These are phyloP conservation scores for Rhizophagus prolifer DNA, from an alignment of 192 early-diverging fungal species.

Conservation along the genomic window DNA sequence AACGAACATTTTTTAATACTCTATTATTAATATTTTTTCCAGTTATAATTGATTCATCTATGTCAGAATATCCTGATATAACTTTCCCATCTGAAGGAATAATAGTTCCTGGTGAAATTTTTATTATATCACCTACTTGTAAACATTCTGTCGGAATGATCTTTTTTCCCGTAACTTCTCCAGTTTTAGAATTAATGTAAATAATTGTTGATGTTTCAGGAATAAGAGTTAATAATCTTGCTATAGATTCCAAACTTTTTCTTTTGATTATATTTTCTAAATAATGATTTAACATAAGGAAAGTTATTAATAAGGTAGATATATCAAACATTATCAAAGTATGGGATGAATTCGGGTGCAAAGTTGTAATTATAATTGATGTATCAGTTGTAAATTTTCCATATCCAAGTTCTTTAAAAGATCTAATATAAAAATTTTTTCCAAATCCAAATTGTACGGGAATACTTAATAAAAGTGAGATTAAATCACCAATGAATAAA, in stretches of 20 bases:
- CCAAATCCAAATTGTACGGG: constrained; percentile 93
- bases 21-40: constrained; percentile 72
- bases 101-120: constrained; percentile 88
- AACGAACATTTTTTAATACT: constrained; percentile 57
- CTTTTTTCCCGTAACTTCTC: constrained; percentile 56
- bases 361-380: constrained; percentile 79
- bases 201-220: constrained; percentile 71
- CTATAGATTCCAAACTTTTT: constrained; percentile 81
- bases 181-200: constrained; percentile 41
- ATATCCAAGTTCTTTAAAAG: constrained; percentile 77
- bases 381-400: constrained; percentile 94
- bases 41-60: constrained; percentile 94
- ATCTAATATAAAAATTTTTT: constrained; percentile 68
- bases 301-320: constrained; percentile 83
- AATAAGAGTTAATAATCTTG: constrained; percentile 81
- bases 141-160: constrained; percentile 83
- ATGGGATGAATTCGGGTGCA: constrained; percentile 44
- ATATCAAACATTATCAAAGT: constrained; percentile 94
- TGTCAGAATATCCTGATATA: constrained; percentile 65
- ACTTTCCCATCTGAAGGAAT: constrained; percentile 89
- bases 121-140: constrained; percentile 79
- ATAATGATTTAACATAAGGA: constrained; percentile 87
- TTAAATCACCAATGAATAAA: constrained; percentile 62
- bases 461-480: constrained; percentile 74
- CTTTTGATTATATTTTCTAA: constrained; percentile 94